phyloP scores from a whole-genome alignment of 495 filamentous ascomycete species.

The Neurospora intermedia region DNA sequence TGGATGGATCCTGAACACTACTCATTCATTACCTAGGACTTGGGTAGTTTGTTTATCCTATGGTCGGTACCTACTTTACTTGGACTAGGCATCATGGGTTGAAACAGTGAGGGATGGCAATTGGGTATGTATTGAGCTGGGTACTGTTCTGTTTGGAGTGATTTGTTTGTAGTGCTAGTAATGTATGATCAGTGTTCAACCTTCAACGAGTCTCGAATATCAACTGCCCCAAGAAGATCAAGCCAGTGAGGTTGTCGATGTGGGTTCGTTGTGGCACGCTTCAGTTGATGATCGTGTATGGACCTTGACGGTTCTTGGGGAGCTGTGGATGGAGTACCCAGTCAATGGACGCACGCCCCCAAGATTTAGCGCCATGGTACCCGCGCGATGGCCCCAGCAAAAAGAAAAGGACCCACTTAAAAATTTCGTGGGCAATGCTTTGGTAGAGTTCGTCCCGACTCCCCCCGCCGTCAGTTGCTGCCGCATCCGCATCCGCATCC shows the following conservation, averaged over 20 bases:
- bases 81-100: neutral
- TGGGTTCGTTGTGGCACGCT: neutral
- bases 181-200: neutral
- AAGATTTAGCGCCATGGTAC: neutral
- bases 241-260: neutral
- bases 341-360: neutral
- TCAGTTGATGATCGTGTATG: neutral
- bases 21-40: neutral
- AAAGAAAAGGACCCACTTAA: conserved; percentile 14
- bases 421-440: conserved; percentile 20
- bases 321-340: neutral
- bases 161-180: neutral
- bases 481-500: conserved; percentile 1
- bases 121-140: neutral
- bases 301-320: neutral
- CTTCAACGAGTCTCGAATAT: neutral
- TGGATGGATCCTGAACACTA: neutral
- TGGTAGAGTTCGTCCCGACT: neutral
- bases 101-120: neutral
- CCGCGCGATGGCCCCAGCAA: neutral
- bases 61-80: neutral
- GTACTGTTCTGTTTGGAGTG: neutral
- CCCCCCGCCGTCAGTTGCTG: conserved; percentile 1
- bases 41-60: neutral
- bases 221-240: neutral